A percentile compares a stretch with the other conserved stretches of the same genome.
Conservation (phyloP, 352 stramenopile species). For the Elongisporangium senticosum region DNA sequence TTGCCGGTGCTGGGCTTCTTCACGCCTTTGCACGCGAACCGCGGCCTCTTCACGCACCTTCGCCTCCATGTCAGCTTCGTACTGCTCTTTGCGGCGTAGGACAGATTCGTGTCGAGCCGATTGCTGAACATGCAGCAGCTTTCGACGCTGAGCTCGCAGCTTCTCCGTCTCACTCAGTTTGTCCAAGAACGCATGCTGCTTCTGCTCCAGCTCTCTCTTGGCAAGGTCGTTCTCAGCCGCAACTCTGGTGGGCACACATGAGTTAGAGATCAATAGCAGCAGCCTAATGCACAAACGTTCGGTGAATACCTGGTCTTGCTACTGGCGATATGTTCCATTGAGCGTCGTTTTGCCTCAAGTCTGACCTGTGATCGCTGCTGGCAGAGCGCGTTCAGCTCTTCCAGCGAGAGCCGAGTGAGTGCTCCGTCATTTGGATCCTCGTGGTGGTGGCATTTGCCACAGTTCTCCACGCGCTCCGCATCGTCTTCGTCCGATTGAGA, state of each 20-base stretch:
- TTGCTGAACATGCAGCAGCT: background rate
- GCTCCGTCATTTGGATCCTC: background rate
- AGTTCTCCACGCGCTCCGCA: background rate
- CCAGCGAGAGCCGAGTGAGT: background rate
- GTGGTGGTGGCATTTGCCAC: background rate
- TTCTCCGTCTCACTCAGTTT: constrained; percentile 14
- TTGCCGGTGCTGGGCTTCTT: background rate
- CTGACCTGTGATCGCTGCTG: background rate
- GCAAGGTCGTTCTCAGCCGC: background rate
- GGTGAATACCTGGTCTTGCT: background rate
- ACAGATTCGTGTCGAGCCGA: background rate
- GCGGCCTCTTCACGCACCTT: background rate
- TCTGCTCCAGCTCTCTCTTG: constrained; percentile 8
- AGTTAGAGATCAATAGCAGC: background rate
- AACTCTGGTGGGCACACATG: background rate
- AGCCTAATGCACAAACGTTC: background rate
- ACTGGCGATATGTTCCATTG: background rate
- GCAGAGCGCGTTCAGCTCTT: background rate
- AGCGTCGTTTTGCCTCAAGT: background rate
- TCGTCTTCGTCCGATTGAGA: background rate
- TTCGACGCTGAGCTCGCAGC: background rate
- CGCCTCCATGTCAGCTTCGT: background rate
- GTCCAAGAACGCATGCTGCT: constrained; percentile 6
- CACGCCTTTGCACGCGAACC: background rate
- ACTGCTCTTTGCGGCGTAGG: background rate